Percentiles rank a stretch among this genome's conserved stretches.
Evolutionary conservation across 2,329 filamentous ascomycete species (phyloP).

Genomic region (Penicillium sp.): DNA sequence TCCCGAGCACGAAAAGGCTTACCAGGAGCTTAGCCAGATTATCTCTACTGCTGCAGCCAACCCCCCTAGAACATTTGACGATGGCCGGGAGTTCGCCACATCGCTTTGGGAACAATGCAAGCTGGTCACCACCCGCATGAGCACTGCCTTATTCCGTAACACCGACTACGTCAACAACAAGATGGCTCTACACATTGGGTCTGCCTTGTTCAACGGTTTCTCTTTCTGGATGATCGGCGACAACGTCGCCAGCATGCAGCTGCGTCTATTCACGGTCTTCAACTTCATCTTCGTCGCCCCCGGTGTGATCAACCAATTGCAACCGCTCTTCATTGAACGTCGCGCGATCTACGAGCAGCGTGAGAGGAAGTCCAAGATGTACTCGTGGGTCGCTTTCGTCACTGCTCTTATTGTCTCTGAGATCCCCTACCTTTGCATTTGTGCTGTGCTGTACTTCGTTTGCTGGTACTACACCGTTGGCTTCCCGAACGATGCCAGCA

Average conservation of each 20-base stretch:
- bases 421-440: conserved; percentile 11
- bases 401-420: conserved; percentile 11
- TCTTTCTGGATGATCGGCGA: conserved; percentile 16
- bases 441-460: conserved; percentile 11
- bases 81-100: conserved; percentile 11
- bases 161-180: conserved; percentile 14
- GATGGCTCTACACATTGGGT: conserved; percentile 10
- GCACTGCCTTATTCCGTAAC: conserved; percentile 9
- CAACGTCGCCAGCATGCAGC: conserved; percentile 8
- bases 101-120: conserved; percentile 10
- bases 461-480: conserved; percentile 16
- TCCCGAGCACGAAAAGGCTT: conserved; percentile 3
- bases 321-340: conserved; percentile 11
- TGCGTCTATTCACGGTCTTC: conserved; percentile 13
- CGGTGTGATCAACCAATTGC: conserved; percentile 9
- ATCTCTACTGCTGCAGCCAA: conserved; percentile 7
- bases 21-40: conserved; percentile 8
- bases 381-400: conserved; percentile 12
- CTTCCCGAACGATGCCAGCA: conserved; percentile 7
- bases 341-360: conserved; percentile 11
- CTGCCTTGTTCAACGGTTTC: conserved; percentile 13
- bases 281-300: conserved; percentile 15
- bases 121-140: conserved; percentile 10
- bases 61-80: conserved; percentile 10
- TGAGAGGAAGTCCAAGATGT: conserved; percentile 17